Conservation (phyloP, 1,284 basidiomycete species). For the Naganishia sp. region DNA sequence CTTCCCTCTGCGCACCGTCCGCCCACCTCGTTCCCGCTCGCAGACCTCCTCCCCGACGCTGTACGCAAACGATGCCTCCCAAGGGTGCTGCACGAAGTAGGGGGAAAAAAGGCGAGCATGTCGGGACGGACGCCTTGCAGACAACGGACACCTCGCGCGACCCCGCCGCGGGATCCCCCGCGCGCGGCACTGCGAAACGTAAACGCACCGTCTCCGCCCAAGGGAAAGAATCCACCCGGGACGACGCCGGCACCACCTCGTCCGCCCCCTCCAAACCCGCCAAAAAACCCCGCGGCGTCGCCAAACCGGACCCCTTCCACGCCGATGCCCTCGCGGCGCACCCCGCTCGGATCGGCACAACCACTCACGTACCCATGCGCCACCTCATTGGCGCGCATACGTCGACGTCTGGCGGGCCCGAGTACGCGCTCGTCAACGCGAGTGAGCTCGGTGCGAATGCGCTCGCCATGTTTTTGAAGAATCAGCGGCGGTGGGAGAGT, state of each 20-base stretch:
- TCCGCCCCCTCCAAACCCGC: constrained; percentile 1
- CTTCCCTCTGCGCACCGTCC: neutral
- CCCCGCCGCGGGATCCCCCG: neutral
- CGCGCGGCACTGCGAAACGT: neutral
- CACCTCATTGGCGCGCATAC: constrained; percentile 71
- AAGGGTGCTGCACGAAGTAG: no score
- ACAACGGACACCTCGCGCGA: neutral
- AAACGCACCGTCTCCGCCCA: neutral
- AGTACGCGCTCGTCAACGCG: constrained; percentile 71
- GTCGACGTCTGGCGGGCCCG: constrained; percentile 74
- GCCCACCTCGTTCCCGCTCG: neutral
- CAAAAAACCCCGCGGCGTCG: constrained; percentile 18
- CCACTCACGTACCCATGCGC: constrained; percentile 35
- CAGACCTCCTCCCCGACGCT: no score
- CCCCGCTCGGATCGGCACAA: constrained; percentile 45
- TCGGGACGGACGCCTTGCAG: neutral
- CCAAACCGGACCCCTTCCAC: constrained; percentile 42
- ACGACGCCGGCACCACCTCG: neutral
- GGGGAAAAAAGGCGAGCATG: no score
- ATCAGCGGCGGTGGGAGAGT: constrained; percentile 75
- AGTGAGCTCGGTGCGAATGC: constrained; percentile 74
- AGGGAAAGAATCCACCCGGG: neutral
- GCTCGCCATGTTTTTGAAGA: constrained; percentile 81
- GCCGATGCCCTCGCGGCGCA: constrained; percentile 46
- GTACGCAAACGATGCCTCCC: no score